Percentiles rank a stretch among this genome's conserved stretches.
Conservation (phyloP, 345 rosid species). For the Triadica sebifera region DNA sequence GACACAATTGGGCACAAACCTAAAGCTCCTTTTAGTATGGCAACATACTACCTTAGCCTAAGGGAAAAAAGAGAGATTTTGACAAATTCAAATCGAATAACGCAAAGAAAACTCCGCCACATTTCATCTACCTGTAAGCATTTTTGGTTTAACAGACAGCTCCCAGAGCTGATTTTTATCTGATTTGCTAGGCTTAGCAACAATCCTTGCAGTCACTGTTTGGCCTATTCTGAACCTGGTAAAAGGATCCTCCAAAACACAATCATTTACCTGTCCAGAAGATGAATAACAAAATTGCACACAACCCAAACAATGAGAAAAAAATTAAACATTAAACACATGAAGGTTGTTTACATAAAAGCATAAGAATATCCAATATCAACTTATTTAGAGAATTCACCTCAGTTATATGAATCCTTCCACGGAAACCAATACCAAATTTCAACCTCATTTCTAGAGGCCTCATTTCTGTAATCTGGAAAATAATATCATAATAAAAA, state of each 20-base stretch:
- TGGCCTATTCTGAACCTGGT: constrained; percentile 75
- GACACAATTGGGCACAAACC: neutral
- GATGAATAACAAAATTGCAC: constrained; percentile 21
- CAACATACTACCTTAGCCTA: neutral
- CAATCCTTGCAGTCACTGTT: constrained; percentile 69
- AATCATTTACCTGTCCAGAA: constrained; percentile 48
- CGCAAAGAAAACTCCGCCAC: constrained; percentile 12
- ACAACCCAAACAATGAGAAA: constrained; percentile 5
- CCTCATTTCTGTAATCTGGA: constrained; percentile 83
- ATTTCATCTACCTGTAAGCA: constrained; percentile 52
- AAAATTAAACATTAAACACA: neutral
- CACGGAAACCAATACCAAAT: constrained; percentile 73
- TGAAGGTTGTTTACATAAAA: constrained; percentile 6
- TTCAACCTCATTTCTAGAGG: constrained; percentile 79
- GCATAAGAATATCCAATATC: constrained; percentile 16
- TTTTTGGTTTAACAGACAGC: constrained; percentile 67
- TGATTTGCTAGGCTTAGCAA: constrained; percentile 53
- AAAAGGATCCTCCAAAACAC: constrained; percentile 55
- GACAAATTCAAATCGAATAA: neutral
- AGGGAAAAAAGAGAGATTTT: neutral
- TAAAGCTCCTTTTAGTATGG: neutral
- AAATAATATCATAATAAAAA: constrained; percentile 20
- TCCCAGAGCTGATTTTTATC: constrained; percentile 67
- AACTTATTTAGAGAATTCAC: constrained; percentile 36
- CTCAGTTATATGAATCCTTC: constrained; percentile 91